Evolutionary conservation across 2,329 filamentous ascomycete genomes (phyloP).

Genomic region (Fusarium dlaminii): DNA sequence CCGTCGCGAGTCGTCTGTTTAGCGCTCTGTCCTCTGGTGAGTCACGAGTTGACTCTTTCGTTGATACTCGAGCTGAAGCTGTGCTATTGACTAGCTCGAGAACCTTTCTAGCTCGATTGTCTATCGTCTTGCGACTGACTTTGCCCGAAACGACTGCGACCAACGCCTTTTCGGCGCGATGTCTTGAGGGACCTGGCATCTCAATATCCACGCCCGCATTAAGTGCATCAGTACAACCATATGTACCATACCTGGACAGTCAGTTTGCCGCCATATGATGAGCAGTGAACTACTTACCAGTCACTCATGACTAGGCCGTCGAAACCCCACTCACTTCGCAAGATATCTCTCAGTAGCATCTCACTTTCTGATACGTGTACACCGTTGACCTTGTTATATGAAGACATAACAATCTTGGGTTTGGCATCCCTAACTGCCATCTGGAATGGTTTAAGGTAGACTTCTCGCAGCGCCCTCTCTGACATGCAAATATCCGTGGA

Average conservation of each 20-base stretch:
- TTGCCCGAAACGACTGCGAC: constrained; percentile 15
- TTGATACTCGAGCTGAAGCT: not conserved
- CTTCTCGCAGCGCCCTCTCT: constrained; percentile 67
- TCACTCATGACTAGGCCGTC: constrained; percentile 28
- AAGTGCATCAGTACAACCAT: constrained; percentile 8
- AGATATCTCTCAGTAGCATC: constrained; percentile 4
- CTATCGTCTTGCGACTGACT: not conserved
- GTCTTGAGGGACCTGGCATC: constrained; percentile 20
- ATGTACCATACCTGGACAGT: constrained; percentile 15
- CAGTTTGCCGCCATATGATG: not conserved
- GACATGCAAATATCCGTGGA: constrained; percentile 57
- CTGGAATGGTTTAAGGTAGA: constrained; percentile 72
- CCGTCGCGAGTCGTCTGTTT: constrained; percentile 1
- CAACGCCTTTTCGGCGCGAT: constrained; percentile 1
- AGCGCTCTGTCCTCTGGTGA: constrained; percentile 9
- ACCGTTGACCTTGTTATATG: constrained; percentile 59
- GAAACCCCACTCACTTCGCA: constrained; percentile 18
- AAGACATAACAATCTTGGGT: constrained; percentile 66
- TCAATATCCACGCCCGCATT: constrained; percentile 22
- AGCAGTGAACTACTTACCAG: not conserved
- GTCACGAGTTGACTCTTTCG: constrained; percentile 16
- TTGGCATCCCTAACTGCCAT: constrained; percentile 65
- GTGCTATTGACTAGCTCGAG: constrained; percentile 7
- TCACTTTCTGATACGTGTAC: constrained; percentile 18
- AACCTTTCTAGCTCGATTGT: constrained; percentile 6